Percentiles rank a stretch among this genome's conserved stretches.
phyloP scores from a whole-genome alignment of 1,284 basidiomycete genomes.

The Albatrellus sp. region DNA sequence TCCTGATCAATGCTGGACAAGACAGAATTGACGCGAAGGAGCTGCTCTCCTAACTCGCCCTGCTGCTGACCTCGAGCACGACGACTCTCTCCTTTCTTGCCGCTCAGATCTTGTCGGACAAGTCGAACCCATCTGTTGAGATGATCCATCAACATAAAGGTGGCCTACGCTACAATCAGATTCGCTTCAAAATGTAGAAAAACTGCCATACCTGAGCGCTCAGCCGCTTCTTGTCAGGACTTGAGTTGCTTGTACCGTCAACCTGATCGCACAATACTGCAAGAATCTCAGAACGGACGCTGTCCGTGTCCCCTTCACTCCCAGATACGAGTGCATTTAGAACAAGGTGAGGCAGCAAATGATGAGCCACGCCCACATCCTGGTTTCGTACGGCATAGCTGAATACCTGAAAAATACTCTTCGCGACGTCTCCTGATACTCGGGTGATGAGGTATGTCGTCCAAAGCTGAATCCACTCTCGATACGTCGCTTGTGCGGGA shows the following conservation, averaged over 20 bases:
- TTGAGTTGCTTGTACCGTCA: conserved; percentile 39
- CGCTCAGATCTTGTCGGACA: conserved; percentile 44
- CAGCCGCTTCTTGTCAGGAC: conserved; percentile 68
- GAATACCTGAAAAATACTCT: conserved; percentile 72
- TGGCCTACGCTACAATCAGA: conserved; percentile 38
- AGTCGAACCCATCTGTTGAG: conserved; percentile 83
- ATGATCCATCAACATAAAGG: conserved; percentile 94
- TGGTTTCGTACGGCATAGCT: conserved; percentile 73
- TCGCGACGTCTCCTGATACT: conserved; percentile 44
- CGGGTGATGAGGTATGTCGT: conserved; percentile 72
- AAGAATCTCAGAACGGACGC: conserved; percentile 70
- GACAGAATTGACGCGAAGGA: conserved; percentile 65
- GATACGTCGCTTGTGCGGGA: conserved; percentile 63
- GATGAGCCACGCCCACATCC: conserved; percentile 85
- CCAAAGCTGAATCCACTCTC: conserved; percentile 96
- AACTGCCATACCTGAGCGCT: conserved; percentile 72
- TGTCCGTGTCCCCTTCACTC: conserved; percentile 41
- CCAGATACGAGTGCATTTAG: conserved; percentile 81
- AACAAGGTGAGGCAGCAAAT: conserved; percentile 87
- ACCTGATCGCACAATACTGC: conserved; percentile 86
- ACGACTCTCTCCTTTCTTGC: conserved; percentile 31
- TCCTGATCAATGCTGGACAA: conserved; percentile 79
- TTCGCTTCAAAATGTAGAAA: background rate
- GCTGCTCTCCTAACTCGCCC: conserved; percentile 39
- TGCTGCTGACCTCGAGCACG: conserved; percentile 23